Evolutionary conservation across 305 asterid species (phyloP).

Genomic region (Fraxinus paxiana): DNA sequence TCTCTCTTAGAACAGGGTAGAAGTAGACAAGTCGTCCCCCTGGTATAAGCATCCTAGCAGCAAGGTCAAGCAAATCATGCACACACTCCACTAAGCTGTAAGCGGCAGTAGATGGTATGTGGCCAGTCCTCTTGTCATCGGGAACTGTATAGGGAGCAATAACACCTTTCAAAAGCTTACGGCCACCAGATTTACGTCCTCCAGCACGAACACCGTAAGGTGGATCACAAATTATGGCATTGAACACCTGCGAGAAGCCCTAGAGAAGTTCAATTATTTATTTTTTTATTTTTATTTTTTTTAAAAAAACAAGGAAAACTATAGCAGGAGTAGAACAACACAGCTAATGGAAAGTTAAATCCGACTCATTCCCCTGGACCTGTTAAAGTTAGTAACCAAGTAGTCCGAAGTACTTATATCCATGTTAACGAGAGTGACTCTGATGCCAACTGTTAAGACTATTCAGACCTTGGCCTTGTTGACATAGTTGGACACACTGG

Average conservation of each 20-base stretch:
- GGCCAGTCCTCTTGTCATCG: slow-evolving; percentile 73
- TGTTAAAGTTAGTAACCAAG: background rate
- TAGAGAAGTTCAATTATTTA: background rate
- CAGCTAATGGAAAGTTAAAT: background rate
- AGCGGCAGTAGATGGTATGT: slow-evolving; percentile 90
- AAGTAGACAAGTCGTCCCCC: slow-evolving; percentile 90
- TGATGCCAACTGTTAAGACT: background rate
- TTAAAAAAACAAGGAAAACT: background rate
- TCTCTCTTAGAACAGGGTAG: slow-evolving; percentile 76
- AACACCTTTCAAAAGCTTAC: slow-evolving; percentile 83
- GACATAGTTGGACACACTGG: background rate
- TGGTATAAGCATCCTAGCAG: slow-evolving; percentile 80
- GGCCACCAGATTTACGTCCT: slow-evolving; percentile 95
- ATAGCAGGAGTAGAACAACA: background rate
- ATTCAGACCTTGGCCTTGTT: background rate
- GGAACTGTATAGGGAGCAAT: slow-evolving; percentile 82
- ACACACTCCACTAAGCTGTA: slow-evolving; percentile 94
- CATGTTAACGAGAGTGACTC: background rate
- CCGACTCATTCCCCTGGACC: background rate
- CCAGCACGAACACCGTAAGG: slow-evolving; percentile 99
- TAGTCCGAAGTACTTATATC: background rate
- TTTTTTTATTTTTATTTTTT: background rate
- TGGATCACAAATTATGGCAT: slow-evolving; percentile 92
- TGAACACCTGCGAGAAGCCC: slow-evolving; percentile 51
- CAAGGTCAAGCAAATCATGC: slow-evolving; percentile 85